phyloP scores from a whole-genome alignment of 306 rosid genomes.

The Ormosia semicastrata region DNA sequence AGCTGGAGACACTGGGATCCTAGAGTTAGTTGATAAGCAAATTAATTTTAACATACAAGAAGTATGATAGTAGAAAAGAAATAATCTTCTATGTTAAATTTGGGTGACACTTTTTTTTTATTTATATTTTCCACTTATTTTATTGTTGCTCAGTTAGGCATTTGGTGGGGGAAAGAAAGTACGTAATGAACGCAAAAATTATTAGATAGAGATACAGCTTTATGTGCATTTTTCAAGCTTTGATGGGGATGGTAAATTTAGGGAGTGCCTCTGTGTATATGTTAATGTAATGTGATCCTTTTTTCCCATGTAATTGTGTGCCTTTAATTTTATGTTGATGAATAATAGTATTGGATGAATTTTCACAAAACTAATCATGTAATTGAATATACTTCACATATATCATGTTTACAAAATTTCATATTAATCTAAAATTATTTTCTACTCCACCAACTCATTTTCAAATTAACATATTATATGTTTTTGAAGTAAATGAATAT shows the following conservation, averaged over 20 bases:
- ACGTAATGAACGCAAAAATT: background rate
- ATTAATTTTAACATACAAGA: constrained; percentile 38
- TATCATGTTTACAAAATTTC: background rate
- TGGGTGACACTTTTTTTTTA: constrained; percentile 9
- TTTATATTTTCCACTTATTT: background rate
- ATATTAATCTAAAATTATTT: too few relatives aligned
- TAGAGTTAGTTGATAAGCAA: constrained; percentile 53
- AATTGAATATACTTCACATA: background rate
- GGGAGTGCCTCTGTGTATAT: constrained; percentile 1
- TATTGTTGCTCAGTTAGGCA: background rate
- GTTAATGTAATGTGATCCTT: constrained; percentile 9
- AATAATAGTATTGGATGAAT: background rate
- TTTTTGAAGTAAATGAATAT: too few relatives aligned
- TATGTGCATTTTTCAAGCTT: background rate
- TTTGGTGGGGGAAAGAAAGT: constrained; percentile 9
- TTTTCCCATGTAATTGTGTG: background rate
- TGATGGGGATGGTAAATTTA: background rate
- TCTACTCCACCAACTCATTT: background rate
- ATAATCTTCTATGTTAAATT: background rate
- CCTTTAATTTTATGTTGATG: background rate
- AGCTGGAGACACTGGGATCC: constrained; percentile 25
- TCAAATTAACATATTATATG: too few relatives aligned
- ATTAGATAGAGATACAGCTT: background rate
- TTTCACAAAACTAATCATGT: background rate
- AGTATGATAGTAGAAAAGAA: background rate